Conservation (phyloP, 1,284 basidiomycete species). For the Austropuccinia psidii region DNA sequence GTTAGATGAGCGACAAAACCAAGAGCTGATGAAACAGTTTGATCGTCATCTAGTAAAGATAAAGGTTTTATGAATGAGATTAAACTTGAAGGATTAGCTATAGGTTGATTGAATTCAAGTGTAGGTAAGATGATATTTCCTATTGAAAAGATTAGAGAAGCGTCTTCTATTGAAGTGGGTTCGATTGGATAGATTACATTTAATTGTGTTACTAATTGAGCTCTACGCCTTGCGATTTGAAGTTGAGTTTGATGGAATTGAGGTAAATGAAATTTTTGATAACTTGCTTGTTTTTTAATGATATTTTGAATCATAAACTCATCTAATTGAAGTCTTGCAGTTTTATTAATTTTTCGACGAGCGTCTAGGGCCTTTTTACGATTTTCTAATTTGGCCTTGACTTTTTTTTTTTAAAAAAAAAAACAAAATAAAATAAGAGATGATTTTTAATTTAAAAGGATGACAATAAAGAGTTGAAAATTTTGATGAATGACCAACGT, state of each 20-base stretch:
- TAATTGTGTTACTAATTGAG: not conserved
- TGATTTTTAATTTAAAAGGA: too few species aligned
- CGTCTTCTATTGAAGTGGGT: not conserved
- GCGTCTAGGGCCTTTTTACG: not conserved
- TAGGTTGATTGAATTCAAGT: slow-evolving; percentile 71
- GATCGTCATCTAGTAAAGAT: slow-evolving; percentile 66
- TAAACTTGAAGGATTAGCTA: slow-evolving; percentile 61
- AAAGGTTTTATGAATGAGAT: slow-evolving; percentile 50
- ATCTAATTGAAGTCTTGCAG: not conserved
- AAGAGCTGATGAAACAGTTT: slow-evolving; percentile 66
- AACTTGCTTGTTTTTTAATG: not conserved
- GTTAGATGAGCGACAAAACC: slow-evolving; percentile 79
- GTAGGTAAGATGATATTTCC: slow-evolving; percentile 62
- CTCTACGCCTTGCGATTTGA: not conserved
- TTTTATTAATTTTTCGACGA: not conserved
- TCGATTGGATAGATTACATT: slow-evolving; percentile 8
- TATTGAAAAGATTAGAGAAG: slow-evolving; percentile 34
- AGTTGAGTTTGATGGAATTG: not conserved
- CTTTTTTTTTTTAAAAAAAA: too few species aligned
- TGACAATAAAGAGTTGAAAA: too few species aligned
- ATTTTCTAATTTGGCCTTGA: not conserved
- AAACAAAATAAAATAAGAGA: too few species aligned
- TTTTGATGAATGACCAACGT: not conserved
- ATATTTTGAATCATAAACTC: not conserved
- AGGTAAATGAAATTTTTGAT: not conserved